Evolutionary conservation across 2,329 filamentous ascomycete genomes (phyloP).

Genomic region (Diplodia corticola): DNA sequence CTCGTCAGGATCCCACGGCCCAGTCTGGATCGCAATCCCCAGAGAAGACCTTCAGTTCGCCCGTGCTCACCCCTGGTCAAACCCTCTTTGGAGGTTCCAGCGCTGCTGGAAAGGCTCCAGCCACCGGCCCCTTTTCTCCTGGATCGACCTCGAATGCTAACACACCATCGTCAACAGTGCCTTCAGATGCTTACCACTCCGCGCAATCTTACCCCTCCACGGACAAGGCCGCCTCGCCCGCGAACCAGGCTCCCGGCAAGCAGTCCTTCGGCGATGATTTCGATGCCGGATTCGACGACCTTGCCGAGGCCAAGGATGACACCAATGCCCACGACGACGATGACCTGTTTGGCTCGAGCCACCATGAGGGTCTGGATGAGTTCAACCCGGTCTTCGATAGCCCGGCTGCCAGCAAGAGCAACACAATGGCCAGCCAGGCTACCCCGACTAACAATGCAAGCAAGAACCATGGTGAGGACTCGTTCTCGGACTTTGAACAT

Average conservation of each 20-base stretch:
- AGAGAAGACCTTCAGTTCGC: constrained; percentile 38
- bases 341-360: constrained; percentile 67
- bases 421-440: constrained; percentile 47
- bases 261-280: constrained; percentile 69
- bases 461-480: constrained; percentile 39
- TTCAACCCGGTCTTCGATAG: constrained; percentile 84
- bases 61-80: constrained; percentile 40
- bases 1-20: constrained; percentile 54
- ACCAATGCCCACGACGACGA: constrained; percentile 67
- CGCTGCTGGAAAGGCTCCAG: constrained; percentile 33
- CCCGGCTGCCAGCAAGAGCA: constrained; percentile 50
- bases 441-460: constrained; percentile 35
- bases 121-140: constrained; percentile 29
- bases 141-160: constrained; percentile 42
- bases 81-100: constrained; percentile 42
- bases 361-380: constrained; percentile 68
- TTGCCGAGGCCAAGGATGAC: constrained; percentile 80
- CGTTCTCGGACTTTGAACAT: constrained; percentile 53
- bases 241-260: constrained; percentile 25
- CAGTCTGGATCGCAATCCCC: constrained; percentile 37
- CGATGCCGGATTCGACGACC: constrained; percentile 77
- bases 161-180: constrained; percentile 42
- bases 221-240: constrained; percentile 29
- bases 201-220: constrained; percentile 41
- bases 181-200: constrained; percentile 46